phyloP scores from a whole-genome alignment of 345 rosid genomes.

The Heritiera littoralis region DNA sequence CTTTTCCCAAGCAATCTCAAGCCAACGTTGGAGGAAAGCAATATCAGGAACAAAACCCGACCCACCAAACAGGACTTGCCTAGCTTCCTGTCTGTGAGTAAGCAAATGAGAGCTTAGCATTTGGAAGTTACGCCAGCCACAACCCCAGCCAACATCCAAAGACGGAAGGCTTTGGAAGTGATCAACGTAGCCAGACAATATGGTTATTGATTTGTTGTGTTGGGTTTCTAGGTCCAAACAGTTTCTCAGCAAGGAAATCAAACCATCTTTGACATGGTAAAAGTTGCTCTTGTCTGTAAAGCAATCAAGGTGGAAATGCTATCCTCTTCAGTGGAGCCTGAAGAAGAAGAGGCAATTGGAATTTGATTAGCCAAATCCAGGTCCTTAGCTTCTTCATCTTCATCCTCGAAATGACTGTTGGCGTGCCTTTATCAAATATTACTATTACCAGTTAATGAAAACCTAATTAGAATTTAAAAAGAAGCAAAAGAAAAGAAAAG shows the following conservation, averaged over 20 bases:
- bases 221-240: slow-evolving; percentile 50
- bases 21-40: slow-evolving; percentile 68
- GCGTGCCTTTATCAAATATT: slow-evolving; percentile 53
- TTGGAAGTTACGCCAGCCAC: slow-evolving; percentile 85
- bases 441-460: neutral
- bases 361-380: slow-evolving; percentile 43
- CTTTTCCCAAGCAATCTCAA: slow-evolving; percentile 78
- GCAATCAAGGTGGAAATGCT: slow-evolving; percentile 38
- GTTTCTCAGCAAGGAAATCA: slow-evolving; percentile 49
- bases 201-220: slow-evolving; percentile 26
- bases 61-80: slow-evolving; percentile 57
- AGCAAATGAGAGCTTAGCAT: slow-evolving; percentile 75
- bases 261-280: slow-evolving; percentile 53
- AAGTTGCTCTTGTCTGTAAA: slow-evolving; percentile 46
- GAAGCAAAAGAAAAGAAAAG: neutral
- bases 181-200: slow-evolving; percentile 56
- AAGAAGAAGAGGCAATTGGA: slow-evolving; percentile 45
- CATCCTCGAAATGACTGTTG: slow-evolving; percentile 68
- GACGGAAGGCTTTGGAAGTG: slow-evolving; percentile 59
- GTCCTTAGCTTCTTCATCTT: slow-evolving; percentile 33
- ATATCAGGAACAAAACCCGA: slow-evolving; percentile 74
- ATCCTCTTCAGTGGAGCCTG: slow-evolving; percentile 19
- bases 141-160: slow-evolving; percentile 80
- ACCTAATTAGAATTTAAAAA: neutral
- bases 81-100: slow-evolving; percentile 45